Percentiles rank a stretch among this genome's conserved stretches.
Evolutionary conservation across 106 monocot genomes (phyloP).

Genomic region (Acorus gramineus): DNA sequence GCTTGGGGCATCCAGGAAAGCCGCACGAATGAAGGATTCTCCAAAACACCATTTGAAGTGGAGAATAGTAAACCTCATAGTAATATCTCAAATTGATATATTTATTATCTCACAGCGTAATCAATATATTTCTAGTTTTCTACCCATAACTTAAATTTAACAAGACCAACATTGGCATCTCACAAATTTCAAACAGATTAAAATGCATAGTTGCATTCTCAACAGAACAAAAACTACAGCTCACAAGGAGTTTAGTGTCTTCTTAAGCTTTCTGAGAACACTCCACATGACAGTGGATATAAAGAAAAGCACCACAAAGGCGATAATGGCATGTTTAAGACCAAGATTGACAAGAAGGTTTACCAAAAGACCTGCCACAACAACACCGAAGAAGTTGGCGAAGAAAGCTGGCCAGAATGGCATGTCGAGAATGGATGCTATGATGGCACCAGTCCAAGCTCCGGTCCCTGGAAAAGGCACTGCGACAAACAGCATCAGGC

Average conservation of each 20-base stretch:
- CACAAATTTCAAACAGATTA: too few species aligned
- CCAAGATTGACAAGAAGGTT: constrained; percentile 91
- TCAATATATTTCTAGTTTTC: too few species aligned
- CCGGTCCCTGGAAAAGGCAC: constrained; percentile 95
- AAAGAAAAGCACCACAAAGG: constrained; percentile 58
- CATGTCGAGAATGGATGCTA: constrained; percentile 81
- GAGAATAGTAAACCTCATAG: too few species aligned
- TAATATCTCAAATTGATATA: too few species aligned
- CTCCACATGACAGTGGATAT: constrained; percentile 79
- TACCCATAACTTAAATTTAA: too few species aligned
- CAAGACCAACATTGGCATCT: too few species aligned
- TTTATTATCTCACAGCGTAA: too few species aligned
- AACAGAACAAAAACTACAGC: too few species aligned
- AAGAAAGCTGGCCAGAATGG: constrained; percentile 78
- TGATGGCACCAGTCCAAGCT: constrained; percentile 85
- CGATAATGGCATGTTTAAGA: constrained; percentile 54
- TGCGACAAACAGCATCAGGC: constrained; percentile 90
- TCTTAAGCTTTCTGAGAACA: constrained; percentile 46
- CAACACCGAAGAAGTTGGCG: constrained; percentile 84
- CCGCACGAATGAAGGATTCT: too few species aligned
- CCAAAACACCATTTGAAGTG: too few species aligned
- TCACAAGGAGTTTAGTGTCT: constrained; percentile 1
- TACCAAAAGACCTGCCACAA: constrained; percentile 85
- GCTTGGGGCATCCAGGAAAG: too few species aligned
- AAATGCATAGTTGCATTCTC: too few species aligned